Percentiles rank a stretch among this genome's conserved stretches.
Conservation (phyloP, 1,139 yeast genomes). For the Yamadazyma membranifaciens region DNA sequence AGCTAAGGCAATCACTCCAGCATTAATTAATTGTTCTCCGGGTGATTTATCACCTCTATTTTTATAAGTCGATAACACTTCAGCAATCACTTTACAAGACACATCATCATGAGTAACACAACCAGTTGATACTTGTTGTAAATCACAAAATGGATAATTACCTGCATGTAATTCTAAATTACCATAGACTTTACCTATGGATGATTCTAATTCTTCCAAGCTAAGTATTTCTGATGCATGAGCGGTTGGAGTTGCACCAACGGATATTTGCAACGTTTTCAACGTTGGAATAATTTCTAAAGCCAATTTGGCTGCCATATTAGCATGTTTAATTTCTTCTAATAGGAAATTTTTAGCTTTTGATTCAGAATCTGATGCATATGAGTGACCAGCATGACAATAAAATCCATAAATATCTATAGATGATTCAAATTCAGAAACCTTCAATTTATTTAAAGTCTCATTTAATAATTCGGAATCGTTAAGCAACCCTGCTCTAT, state of each 20-base stretch:
- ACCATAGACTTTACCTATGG: conserved; percentile 38
- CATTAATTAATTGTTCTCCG: conserved; percentile 66
- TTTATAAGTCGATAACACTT: conserved; percentile 61
- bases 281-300: conserved; percentile 24
- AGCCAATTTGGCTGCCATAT: conserved; percentile 48
- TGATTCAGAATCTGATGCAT: conserved; percentile 44
- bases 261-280: conserved; percentile 44
- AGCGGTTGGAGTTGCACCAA: conserved; percentile 84
- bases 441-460: conserved; percentile 28
- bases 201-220: conserved; percentile 17
- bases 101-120: conserved; percentile 49
- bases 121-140: conserved; percentile 72
- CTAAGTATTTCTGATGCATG: conserved; percentile 50
- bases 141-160: conserved; percentile 68
- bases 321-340: conserved; percentile 57
- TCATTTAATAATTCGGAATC: conserved; percentile 27
- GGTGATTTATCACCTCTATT: conserved; percentile 43
- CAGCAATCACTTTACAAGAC: conserved; percentile 59
- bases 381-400: conserved; percentile 80
- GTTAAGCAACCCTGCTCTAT: conserved; percentile 58
- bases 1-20: conserved; percentile 71
- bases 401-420: conserved; percentile 66
- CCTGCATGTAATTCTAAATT: conserved; percentile 76
- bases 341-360: conserved; percentile 49
- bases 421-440: conserved; percentile 19